phyloP scores from a whole-genome alignment of 306 rosid species.

The Pachyrhizus erosus region DNA sequence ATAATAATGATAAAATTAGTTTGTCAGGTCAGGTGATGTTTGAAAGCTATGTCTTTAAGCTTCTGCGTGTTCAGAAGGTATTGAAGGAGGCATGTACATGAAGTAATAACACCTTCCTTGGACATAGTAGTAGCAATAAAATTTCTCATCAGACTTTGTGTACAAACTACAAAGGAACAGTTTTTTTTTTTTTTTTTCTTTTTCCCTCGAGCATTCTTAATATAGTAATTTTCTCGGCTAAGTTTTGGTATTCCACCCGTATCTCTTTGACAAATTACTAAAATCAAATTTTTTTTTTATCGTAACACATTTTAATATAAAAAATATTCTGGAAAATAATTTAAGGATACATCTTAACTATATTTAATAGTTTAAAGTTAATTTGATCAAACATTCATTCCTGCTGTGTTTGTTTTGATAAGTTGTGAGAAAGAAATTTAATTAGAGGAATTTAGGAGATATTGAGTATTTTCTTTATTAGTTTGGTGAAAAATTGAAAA shows the following conservation, averaged over 20 bases:
- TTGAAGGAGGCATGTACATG: slow-evolving; percentile 52
- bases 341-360: not conserved
- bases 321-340: not conserved
- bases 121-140: slow-evolving; percentile 12
- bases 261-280: not conserved
- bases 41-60: slow-evolving; percentile 68
- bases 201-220: not conserved
- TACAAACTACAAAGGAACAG: not conserved
- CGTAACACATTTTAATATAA: not conserved
- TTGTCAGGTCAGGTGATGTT: slow-evolving; percentile 64
- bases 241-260: not conserved
- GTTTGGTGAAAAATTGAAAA: not conserved
- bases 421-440: not conserved
- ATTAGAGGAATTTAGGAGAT: not conserved
- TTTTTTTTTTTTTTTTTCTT: not conserved
- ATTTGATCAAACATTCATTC: not conserved
- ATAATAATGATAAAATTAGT: slow-evolving; percentile 38
- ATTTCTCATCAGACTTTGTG: slow-evolving; percentile 25
- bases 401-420: too few relatives aligned
- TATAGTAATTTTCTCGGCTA: not conserved
- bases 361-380: not conserved
- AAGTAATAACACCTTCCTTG: slow-evolving; percentile 47
- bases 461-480: too few relatives aligned
- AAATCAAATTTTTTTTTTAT: not conserved
- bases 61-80: slow-evolving; percentile 75